phyloP scores from a whole-genome alignment of 1,284 basidiomycete species.

The Trichosporon asahii region DNA sequence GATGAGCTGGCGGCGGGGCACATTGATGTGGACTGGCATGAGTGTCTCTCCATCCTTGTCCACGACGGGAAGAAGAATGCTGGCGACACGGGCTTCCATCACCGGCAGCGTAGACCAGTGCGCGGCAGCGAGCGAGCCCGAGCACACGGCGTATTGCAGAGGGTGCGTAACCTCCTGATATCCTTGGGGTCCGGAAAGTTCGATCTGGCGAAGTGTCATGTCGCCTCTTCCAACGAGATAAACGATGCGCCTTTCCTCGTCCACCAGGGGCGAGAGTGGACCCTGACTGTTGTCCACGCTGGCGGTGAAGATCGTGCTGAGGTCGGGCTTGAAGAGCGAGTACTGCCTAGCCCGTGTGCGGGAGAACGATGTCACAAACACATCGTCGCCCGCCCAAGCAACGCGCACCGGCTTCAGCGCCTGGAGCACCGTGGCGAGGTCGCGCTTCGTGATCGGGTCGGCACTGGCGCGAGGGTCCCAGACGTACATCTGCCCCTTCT shows the following conservation, averaged over 20 bases:
- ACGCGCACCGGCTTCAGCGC: slow-evolving; percentile 46
- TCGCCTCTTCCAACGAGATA: slow-evolving; percentile 52
- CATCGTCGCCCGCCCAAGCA: slow-evolving; percentile 38
- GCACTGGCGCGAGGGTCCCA: slow-evolving; percentile 44
- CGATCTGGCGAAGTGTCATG: slow-evolving; percentile 52
- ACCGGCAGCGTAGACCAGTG: slow-evolving; percentile 46
- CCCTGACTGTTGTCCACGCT: slow-evolving; percentile 50
- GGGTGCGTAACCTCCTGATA: slow-evolving; percentile 45
- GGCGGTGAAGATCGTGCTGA: slow-evolving; percentile 36
- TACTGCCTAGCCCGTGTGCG: slow-evolving; percentile 40
- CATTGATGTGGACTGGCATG: slow-evolving; percentile 48
- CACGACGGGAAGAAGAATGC: slow-evolving; percentile 42
- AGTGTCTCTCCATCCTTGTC: slow-evolving; percentile 49
- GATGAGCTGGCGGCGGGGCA: slow-evolving; percentile 53
- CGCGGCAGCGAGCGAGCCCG: slow-evolving; percentile 42
- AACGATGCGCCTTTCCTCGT: slow-evolving; percentile 49
- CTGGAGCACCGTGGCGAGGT: slow-evolving; percentile 34
- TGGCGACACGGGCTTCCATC: slow-evolving; percentile 53
- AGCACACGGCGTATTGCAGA: slow-evolving; percentile 40
- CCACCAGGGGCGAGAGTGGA: slow-evolving; percentile 47
- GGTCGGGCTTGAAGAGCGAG: slow-evolving; percentile 35
- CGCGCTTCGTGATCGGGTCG: slow-evolving; percentile 23
- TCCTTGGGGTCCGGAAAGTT: slow-evolving; percentile 43
- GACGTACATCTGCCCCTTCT: slow-evolving; percentile 44
- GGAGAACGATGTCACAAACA: slow-evolving; percentile 52